phyloP scores from a whole-genome alignment of 176 grass and related monocot genomes.

The Ensete ventricosum region DNA sequence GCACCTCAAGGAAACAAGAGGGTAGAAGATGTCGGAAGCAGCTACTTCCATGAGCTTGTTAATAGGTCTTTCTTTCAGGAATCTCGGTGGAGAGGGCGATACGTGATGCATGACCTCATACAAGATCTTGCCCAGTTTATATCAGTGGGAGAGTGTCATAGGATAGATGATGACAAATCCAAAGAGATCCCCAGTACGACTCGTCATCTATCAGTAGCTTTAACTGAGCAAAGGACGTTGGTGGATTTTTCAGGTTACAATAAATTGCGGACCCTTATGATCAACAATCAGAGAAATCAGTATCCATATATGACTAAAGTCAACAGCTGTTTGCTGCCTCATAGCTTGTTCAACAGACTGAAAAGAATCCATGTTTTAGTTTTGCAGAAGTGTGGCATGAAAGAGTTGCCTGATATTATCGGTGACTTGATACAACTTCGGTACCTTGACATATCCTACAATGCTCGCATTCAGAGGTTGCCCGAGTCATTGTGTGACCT shows the following conservation, averaged over 20 bases:
- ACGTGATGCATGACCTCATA: constrained; percentile 14
- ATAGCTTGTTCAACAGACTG: constrained; percentile 5
- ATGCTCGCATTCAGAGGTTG: constrained; percentile 8
- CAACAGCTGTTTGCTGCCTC: constrained; percentile 1
- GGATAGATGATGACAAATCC: constrained; percentile 14
- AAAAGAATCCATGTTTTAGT: constrained; percentile 13
- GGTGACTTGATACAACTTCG: constrained; percentile 23
- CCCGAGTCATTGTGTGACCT: constrained; percentile 19
- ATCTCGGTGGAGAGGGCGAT: background rate
- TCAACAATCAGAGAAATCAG: constrained; percentile 9
- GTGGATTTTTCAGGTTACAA: background rate
- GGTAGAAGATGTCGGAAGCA: constrained; percentile 17
- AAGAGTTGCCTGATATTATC: constrained; percentile 14
- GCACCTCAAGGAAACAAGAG: constrained; percentile 4
- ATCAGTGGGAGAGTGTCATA: constrained; percentile 9
- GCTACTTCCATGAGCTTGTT: constrained; percentile 22
- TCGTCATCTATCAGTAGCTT: constrained; percentile 6
- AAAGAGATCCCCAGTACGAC: background rate
- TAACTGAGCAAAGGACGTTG: background rate
- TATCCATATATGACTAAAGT: no score
- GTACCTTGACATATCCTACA: constrained; percentile 18
- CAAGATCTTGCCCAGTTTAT: constrained; percentile 18
- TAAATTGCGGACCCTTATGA: constrained; percentile 12
- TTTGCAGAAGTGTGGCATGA: constrained; percentile 2
- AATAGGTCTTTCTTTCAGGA: constrained; percentile 23